A percentile compares a stretch with the other conserved stretches of the same genome.
These are phyloP conservation scores for Fusarium mundagurra DNA, from an alignment of 2,329 filamentous ascomycete species.

Conservation along the genomic window DNA sequence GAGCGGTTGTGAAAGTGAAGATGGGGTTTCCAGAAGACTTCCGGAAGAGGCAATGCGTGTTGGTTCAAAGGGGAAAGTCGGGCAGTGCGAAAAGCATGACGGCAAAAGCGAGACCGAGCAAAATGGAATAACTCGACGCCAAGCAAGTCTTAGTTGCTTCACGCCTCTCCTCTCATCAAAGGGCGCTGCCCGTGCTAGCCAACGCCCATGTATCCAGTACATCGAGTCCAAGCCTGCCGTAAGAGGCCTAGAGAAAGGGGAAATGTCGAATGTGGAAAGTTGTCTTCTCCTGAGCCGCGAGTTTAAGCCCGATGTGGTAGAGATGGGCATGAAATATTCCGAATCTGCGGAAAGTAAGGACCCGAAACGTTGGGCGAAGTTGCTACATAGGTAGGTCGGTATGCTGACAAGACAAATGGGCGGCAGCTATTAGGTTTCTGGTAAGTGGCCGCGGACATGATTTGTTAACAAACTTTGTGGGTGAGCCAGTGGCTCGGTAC, in stretches of 20 bases:
- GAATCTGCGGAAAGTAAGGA: slow-evolving; percentile 18
- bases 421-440: slow-evolving; percentile 25
- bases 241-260: slow-evolving; percentile 29
- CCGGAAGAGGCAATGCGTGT: slow-evolving; percentile 29
- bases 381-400: no score
- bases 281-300: not conserved
- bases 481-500: slow-evolving; percentile 34
- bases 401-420: slow-evolving; percentile 1
- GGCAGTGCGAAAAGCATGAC: slow-evolving; percentile 6
- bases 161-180: slow-evolving; percentile 6
- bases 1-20: not conserved
- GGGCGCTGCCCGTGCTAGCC: slow-evolving; percentile 26
- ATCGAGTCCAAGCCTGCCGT: not conserved
- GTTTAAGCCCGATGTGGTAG: slow-evolving; percentile 23
- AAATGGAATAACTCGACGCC: slow-evolving; percentile 23
- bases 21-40: slow-evolving; percentile 37
- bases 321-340: slow-evolving; percentile 21
- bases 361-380: slow-evolving; percentile 22
- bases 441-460: slow-evolving; percentile 9
- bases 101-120: slow-evolving; percentile 7
- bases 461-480: slow-evolving; percentile 31
- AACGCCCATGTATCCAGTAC: slow-evolving; percentile 37
- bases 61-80: slow-evolving; percentile 13
- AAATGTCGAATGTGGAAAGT: slow-evolving; percentile 3
- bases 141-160: slow-evolving; percentile 23